Evolutionary conservation across 148 eudicot genomes (phyloP), one percentile per base, ranked within the genome.

Genomic region (Rhododendron henanense): DNA sequence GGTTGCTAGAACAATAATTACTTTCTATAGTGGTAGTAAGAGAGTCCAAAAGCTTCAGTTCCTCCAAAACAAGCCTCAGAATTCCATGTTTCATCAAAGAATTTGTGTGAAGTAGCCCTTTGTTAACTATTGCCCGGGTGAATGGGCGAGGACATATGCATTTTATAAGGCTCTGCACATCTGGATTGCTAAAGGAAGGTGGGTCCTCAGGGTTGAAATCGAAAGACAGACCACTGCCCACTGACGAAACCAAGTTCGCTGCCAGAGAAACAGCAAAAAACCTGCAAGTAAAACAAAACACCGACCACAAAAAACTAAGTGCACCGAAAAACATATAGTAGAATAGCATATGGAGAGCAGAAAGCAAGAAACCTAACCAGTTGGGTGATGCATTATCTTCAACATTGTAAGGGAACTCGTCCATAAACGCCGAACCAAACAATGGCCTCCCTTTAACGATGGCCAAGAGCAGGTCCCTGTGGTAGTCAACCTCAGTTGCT

Each of bases 91-190:
- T 94, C 84, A 95, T 89, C 45, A 93, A 88, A 85, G 90, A 76
- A 90, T 94, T 92, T 15, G 93, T 83, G 86, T 97, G 96, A 84
- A 92, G 98, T 81, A 97, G 86, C 85, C 99, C 99, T 90, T 95
- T 97, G 85, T 94, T 95, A 53, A 94, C 86, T 21, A 93, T 90
- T 82, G 89, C 85, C 75, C 98, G 93, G 73, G 90, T 90, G 84
- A 97, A 91, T 31, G 96, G 88, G 45, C 95, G 93, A 83, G 97
- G 96, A 81, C 93, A 89, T 13, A 97, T 89, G 89, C 99, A 97
- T 91, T 92, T 95, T 59, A 92, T 65, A 69, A 95, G 89, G 90
- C 88, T 88, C 82, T 94, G 96, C 84, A 95, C 92, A 78, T 91
- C 93, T 86, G 90, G 69, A 85, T 85, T 87, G 83, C 90, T 90